Evolutionary conservation across 2,329 filamentous ascomycete genomes (phyloP).

Genomic region (Penicillium griseofulvum): DNA sequence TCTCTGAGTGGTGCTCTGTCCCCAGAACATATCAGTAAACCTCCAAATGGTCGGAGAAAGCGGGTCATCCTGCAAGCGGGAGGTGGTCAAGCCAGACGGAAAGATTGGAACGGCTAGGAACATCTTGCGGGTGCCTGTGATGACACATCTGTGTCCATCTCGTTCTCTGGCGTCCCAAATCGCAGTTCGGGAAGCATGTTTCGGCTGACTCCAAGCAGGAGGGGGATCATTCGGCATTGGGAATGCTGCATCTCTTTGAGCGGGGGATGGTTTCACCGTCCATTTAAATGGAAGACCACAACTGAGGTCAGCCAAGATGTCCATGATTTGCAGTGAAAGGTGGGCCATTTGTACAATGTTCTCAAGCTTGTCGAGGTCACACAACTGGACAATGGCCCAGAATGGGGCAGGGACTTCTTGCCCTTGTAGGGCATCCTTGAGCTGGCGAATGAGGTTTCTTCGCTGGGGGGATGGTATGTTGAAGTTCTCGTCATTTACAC

Average conservation of each 20-base stretch:
- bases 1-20: background rate
- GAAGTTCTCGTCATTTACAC: background rate
- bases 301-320: background rate
- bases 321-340: background rate
- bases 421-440: background rate
- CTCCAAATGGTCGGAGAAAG: background rate
- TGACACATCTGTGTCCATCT: constrained; percentile 6
- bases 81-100: background rate
- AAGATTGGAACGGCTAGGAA: constrained; percentile 2
- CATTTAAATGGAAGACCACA: constrained; percentile 5
- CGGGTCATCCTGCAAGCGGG: background rate
- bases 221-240: too few species aligned
- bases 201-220: background rate
- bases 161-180: constrained; percentile 4
- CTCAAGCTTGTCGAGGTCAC: constrained; percentile 5
- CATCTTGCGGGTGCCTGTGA: constrained; percentile 5
- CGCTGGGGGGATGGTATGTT: background rate
- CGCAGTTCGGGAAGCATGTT: background rate
- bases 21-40: constrained; percentile 8
- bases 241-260: background rate
- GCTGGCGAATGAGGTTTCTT: background rate
- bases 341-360: background rate
- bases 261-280: background rate
- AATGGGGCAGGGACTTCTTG: background rate
- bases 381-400: constrained; percentile 12